Percentiles rank a stretch among this genome's conserved stretches.
phyloP scores from a whole-genome alignment of 2,329 filamentous ascomycete species.

The Didymosphaeria variabile region DNA sequence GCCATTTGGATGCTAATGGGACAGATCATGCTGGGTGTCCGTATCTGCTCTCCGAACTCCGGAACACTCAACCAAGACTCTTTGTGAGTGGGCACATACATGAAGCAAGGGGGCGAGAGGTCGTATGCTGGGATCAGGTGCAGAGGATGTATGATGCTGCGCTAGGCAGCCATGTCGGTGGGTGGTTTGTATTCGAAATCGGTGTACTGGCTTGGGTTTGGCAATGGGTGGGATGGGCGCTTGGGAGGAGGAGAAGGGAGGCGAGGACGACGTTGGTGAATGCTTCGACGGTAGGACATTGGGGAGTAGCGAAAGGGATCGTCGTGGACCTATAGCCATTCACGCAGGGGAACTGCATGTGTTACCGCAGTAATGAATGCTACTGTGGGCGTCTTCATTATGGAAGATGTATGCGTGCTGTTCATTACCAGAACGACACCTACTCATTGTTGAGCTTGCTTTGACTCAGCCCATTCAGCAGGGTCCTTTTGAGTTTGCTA shows the following conservation, averaged over 20 bases:
- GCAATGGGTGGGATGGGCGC: conserved; percentile 15
- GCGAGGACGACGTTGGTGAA: conserved; percentile 22
- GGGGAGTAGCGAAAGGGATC: conserved; percentile 2
- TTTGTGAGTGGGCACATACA: conserved; percentile 89
- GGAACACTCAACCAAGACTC: conserved; percentile 72
- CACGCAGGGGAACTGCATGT: background rate
- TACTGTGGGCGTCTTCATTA: too few species aligned
- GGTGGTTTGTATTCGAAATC: conserved; percentile 43
- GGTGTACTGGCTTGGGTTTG: conserved; percentile 26
- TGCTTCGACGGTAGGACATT: conserved; percentile 18
- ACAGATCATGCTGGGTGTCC: conserved; percentile 68
- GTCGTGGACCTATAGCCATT: conserved; percentile 13
- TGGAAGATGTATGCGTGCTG: too few species aligned
- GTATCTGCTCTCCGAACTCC: conserved; percentile 72
- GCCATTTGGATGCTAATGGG: conserved; percentile 68
- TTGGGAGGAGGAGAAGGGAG: conserved; percentile 10
- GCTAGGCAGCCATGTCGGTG: conserved; percentile 27
- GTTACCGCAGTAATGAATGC: background rate
- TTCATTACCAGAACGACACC: too few species aligned
- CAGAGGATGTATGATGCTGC: conserved; percentile 74
- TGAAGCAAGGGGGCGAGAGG: conserved; percentile 71
- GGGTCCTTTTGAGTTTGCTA: background rate
- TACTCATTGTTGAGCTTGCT: background rate
- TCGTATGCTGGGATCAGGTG: conserved; percentile 74
- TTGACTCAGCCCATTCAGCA: background rate